These are phyloP conservation scores for Lyophyllum atratum DNA, from an alignment of 768 basidiomycete species.

Conservation along the genomic window DNA sequence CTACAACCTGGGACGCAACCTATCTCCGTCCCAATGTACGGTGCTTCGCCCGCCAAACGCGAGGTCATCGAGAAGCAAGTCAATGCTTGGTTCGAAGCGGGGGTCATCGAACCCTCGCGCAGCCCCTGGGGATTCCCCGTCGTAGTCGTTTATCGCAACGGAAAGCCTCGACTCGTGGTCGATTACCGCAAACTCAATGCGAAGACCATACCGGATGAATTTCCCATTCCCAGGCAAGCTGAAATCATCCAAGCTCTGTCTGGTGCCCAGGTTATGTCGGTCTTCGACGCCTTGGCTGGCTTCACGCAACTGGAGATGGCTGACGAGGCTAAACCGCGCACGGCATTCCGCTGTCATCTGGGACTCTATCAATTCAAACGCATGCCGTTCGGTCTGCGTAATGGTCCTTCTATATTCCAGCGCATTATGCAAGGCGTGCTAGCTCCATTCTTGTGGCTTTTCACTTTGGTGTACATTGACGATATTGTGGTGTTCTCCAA, in stretches of 20 bases:
- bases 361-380: conserved; percentile 41
- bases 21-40: conserved; percentile 26
- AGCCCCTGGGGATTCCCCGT: conserved; percentile 38
- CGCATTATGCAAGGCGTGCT: conserved; percentile 39
- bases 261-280: conserved; percentile 31
- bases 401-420: conserved; percentile 42
- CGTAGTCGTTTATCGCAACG: conserved; percentile 36
- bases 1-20: conserved; percentile 25
- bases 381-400: conserved; percentile 41
- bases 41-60: conserved; percentile 26
- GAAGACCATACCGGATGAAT: conserved; percentile 22
- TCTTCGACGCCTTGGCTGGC: conserved; percentile 37
- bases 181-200: conserved; percentile 31
- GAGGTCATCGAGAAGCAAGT: conserved; percentile 31
- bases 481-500: conserved; percentile 38
- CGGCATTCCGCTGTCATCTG: conserved; percentile 38
- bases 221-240: conserved; percentile 24
- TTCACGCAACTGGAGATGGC: conserved; percentile 40
- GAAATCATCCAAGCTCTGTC: conserved; percentile 29
- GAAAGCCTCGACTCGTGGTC: conserved; percentile 36
- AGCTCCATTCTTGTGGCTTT: conserved; percentile 38
- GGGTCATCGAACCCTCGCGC: conserved; percentile 39
- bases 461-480: conserved; percentile 43
- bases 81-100: conserved; percentile 31
- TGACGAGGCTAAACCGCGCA: conserved; percentile 28